These are phyloP conservation scores for Saturnispora diversa DNA, from an alignment of 805 yeast species.

Conservation along the genomic window DNA sequence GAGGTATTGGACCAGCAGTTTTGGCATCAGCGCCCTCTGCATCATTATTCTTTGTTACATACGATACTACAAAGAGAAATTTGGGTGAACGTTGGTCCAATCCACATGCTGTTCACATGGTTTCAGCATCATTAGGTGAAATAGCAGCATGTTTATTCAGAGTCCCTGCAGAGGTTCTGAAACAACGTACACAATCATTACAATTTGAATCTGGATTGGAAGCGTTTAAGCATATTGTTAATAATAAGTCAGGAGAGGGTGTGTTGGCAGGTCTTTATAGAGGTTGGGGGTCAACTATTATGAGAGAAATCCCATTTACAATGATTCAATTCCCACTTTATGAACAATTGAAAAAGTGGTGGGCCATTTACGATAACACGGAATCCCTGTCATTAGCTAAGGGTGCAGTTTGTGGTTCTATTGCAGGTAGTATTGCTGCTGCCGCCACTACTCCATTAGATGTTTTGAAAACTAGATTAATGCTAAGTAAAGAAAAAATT, in stretches of 20 bases:
- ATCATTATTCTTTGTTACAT: conserved; percentile 69
- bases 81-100: conserved; percentile 16
- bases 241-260: conserved; percentile 72
- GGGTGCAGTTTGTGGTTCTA: conserved; percentile 78
- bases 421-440: conserved; percentile 79
- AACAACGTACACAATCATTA: conserved; percentile 86
- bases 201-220: conserved; percentile 50
- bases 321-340: conserved; percentile 92
- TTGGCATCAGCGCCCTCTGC: conserved; percentile 93
- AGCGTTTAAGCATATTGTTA: conserved; percentile 55
- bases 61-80: conserved; percentile 59
- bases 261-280: conserved; percentile 70
- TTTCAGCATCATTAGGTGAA: conserved; percentile 84
- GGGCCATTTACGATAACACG: conserved; percentile 38
- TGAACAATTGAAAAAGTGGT: conserved; percentile 62
- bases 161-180: conserved; percentile 95
- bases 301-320: conserved; percentile 96
- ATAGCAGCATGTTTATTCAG: conserved; percentile 87
- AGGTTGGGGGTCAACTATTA: conserved; percentile 87
- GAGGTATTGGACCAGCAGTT: conserved; percentile 88
- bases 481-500: conserved; percentile 54
- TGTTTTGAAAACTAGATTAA: conserved; percentile 73
- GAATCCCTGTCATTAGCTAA: conserved; percentile 51
- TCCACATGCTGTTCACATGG: conserved; percentile 64
- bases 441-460: conserved; percentile 77